Conservation (phyloP, 768 basidiomycete genomes). For the Podaxis pistillaris region DNA sequence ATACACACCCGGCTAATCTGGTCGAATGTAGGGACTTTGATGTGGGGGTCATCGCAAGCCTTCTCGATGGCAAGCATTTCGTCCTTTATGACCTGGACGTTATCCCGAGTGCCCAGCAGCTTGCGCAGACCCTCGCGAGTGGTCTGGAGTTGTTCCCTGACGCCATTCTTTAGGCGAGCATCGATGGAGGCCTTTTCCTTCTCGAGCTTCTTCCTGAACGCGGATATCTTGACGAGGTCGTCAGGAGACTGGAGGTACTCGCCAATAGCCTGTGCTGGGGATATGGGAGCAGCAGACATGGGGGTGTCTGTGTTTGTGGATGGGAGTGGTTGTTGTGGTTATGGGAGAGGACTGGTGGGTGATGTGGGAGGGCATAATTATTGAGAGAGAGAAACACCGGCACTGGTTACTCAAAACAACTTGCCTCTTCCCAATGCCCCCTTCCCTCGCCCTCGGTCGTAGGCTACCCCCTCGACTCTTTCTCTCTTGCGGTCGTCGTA, state of each 20-base stretch:
- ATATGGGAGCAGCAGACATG: conserved; percentile 57
- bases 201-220: conserved; percentile 90
- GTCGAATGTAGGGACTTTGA: conserved; percentile 83
- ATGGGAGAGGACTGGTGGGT: not conserved
- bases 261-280: conserved; percentile 82
- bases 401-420: not conserved
- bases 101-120: conserved; percentile 70
- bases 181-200: conserved; percentile 97
- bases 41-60: conserved; percentile 72
- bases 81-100: conserved; percentile 81
- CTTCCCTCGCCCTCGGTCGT: not conserved
- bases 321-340: not conserved
- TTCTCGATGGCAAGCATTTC: conserved; percentile 82
- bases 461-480: not conserved
- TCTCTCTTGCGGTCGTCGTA: not conserved
- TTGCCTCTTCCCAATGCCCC: too few species aligned
- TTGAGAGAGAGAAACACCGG: not conserved
- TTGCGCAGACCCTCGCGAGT: conserved; percentile 87
- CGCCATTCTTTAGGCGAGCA: conserved; percentile 83
- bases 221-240: conserved; percentile 84
- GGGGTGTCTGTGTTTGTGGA: not conserved
- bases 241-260: conserved; percentile 93
- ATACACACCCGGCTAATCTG: conserved; percentile 87
- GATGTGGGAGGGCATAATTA: not conserved
- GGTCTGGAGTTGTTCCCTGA: conserved; percentile 89